Evolutionary conservation across 2,329 filamentous ascomycete species (phyloP).

Genomic region (Leptographium flavum): DNA sequence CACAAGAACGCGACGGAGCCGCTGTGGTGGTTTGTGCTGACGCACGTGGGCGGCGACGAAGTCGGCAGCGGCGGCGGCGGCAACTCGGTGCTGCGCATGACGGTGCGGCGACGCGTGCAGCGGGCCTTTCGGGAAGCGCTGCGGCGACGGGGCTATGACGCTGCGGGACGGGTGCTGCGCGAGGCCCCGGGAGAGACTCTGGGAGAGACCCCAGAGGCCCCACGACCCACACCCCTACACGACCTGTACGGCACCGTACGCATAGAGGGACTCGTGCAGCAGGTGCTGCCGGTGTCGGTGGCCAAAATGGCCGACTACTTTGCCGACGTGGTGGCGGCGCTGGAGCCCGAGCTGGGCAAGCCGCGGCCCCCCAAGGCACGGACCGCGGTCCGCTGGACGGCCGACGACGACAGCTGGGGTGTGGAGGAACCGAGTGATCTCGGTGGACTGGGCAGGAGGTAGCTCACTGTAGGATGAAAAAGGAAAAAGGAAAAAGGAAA

Average conservation of each 20-base stretch:
- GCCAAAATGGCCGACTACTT: constrained; percentile 6
- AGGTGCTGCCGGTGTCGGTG: constrained; percentile 1
- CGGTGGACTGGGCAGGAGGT: too few species aligned
- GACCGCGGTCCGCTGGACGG: too few species aligned
- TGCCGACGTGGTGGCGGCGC: constrained; percentile 2
- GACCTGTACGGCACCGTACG: constrained; percentile 11
- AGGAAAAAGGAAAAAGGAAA: too few species aligned
- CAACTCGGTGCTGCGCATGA: too few species aligned
- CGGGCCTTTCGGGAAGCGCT: constrained; percentile 12
- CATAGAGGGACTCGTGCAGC: constrained; percentile 3
- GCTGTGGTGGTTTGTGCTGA: constrained; percentile 10
- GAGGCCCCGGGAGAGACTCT: neutral
- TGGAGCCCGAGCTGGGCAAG: constrained; percentile 9
- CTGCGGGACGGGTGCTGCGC: constrained; percentile 6
- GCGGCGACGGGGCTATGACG: constrained; percentile 12
- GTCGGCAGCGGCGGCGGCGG: neutral
- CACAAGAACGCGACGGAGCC: constrained; percentile 12
- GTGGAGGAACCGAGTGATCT: too few species aligned
- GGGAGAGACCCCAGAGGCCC: neutral
- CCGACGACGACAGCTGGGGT: too few species aligned
- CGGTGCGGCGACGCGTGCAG: constrained; percentile 7
- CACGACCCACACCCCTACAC: neutral
- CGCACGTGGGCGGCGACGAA: neutral
- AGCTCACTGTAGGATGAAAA: too few species aligned
- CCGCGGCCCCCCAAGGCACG: too few species aligned